These are phyloP conservation scores for Sedum album DNA, from an alignment of 164 flowering plant species.

Conservation along the genomic window DNA sequence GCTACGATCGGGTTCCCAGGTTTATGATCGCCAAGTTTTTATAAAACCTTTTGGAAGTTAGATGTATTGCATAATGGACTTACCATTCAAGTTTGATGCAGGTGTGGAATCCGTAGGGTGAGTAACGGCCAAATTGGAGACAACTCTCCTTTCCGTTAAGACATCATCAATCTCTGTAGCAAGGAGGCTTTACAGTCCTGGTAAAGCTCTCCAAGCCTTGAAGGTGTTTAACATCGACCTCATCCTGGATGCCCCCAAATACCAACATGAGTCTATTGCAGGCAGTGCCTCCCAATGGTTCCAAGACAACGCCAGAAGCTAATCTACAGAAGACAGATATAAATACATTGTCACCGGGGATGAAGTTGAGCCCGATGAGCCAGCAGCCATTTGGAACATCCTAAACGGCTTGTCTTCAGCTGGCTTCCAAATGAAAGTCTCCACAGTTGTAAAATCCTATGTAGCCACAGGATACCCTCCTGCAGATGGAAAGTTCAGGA, in stretches of 20 bases:
- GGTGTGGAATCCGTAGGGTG: not conserved
- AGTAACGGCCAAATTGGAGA: not conserved
- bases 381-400: constrained; percentile 7
- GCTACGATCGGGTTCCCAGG: not conserved
- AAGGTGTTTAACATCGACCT: constrained; percentile 18
- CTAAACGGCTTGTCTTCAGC: not conserved
- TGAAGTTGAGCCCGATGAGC: constrained; percentile 3
- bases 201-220: constrained; percentile 16
- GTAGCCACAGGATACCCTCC: not conserved
- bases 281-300: constrained; percentile 17
- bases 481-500: not conserved
- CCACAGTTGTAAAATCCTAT: not conserved
- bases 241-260: constrained; percentile 20
- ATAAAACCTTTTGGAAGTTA: too few relatives aligned
- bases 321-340: not conserved
- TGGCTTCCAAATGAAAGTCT: constrained; percentile 1
- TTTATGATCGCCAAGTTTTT: not conserved
- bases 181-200: not conserved
- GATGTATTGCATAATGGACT: not conserved
- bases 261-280: constrained; percentile 1
- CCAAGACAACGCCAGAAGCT: constrained; percentile 11
- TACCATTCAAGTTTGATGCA: not conserved
- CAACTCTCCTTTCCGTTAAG: not conserved
- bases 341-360: not conserved
- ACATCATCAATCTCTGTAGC: not conserved